Percentiles rank a stretch among this genome's conserved stretches.
Conservation (phyloP, 2,329 filamentous ascomycete genomes). For the Endocalyx cinctus region DNA sequence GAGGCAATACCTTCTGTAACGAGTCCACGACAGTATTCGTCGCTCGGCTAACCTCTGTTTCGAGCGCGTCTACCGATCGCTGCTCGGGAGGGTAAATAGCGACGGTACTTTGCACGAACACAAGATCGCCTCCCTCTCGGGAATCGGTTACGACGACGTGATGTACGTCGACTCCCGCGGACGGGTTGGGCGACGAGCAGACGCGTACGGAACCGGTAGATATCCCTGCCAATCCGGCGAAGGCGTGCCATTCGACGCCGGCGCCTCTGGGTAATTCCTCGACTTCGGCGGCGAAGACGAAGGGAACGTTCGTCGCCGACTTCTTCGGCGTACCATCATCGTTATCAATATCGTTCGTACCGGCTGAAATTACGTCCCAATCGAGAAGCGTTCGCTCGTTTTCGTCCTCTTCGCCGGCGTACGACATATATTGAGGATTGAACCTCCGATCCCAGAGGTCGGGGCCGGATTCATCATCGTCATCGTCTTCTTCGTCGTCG, state of each 20-base stretch:
- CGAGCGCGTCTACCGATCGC: too few species aligned
- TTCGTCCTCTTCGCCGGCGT: conserved; percentile 22
- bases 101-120: conserved; percentile 23
- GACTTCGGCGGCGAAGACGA: conserved; percentile 72
- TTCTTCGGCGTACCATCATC: conserved; percentile 17
- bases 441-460: conserved; percentile 68
- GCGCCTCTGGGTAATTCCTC: conserved; percentile 69
- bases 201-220: conserved; percentile 18
- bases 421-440: conserved; percentile 44
- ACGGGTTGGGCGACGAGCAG: conserved; percentile 2
- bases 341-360: conserved; percentile 31
- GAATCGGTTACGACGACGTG: conserved; percentile 19
- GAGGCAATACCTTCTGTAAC: too few species aligned
- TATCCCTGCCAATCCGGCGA: conserved; percentile 50
- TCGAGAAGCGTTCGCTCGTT: conserved; percentile 40
- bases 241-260: conserved; percentile 78
- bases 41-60: too few species aligned
- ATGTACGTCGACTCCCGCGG: conserved; percentile 12
- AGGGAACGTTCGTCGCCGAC: conserved; percentile 44
- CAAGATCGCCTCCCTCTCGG: conserved; percentile 5
- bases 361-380: conserved; percentile 41
- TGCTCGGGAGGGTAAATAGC: too few species aligned
- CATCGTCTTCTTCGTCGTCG: conserved; percentile 36
- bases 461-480: conserved; percentile 42
- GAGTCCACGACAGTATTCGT: too few species aligned